Base-by-base conservation (phyloP, 371 early-diverging fungal species). In the Batkoa obscura region DNA sequence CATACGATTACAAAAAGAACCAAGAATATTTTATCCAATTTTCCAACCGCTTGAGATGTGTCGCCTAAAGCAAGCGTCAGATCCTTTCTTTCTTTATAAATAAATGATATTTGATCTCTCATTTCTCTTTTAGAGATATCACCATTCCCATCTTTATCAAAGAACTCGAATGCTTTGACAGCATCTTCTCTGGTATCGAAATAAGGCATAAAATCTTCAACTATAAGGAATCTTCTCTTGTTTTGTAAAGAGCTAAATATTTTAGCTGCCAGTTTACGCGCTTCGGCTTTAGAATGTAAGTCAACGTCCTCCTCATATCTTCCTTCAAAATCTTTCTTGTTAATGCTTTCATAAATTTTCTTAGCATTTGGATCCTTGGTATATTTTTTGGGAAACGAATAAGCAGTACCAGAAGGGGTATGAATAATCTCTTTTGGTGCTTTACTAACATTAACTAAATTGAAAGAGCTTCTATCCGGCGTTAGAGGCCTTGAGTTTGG, bases 131-230 rank as follows among this genome's bases (percentile, higher is more conserved):
- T 71, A 1, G 75, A 72, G 41, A 84, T 58, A 55, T 78, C 75
- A 15, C 83, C 83, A 59, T 83, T 81, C 23, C 74, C 75, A 63
- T 84, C 80, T 59, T 71, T 74, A 66, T 84, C 84, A 64, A 84
- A 82, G 1, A 81, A 66, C 0, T 64, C 61, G 64, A 84, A 84
- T 2, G 83, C 84, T 30, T 69, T 69, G 39, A 67, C 62, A 2
- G 82, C 75, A 23, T 75, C 75, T 8, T 70, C 73, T n/a, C 60
- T 64, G 1, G 66, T 66, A 8, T 66, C 67, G 60, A 84, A 82
- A 48, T 71, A 76, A 0, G 73, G 76, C 33, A 54, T 62, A 60
- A 81, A 76, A 41, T 73, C 70, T 9, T 68, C 65, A 0, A 76
- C 59, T 0, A 63, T 60, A 6, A 76, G 58, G 33, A 55, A 58